These are phyloP conservation scores for Podila verticillata DNA, from an alignment of 192 early-diverging fungal genomes.

Conservation along the genomic window DNA sequence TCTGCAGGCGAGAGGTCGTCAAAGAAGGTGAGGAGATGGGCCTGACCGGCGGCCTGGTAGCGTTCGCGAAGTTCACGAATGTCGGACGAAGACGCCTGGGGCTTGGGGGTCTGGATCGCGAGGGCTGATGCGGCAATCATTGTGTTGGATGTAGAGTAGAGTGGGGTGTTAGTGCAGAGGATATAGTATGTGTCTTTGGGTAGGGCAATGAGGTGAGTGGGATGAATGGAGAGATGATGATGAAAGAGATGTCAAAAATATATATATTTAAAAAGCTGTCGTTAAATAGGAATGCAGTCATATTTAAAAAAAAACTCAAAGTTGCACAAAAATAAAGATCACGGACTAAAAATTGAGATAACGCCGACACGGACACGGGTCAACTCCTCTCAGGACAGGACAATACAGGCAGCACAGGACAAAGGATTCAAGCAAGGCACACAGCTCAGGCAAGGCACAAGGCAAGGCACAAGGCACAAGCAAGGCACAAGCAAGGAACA, in stretches of 20 bases:
- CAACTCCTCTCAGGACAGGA: too few species aligned
- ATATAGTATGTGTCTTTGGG: neutral
- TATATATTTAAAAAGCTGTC: neutral
- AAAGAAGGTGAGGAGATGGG: conserved; percentile 88
- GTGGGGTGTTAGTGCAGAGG: neutral
- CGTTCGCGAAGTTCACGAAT: conserved; percentile 62
- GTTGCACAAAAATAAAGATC: conserved; percentile 1
- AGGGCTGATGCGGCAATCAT: conserved; percentile 39
- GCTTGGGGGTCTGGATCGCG: conserved; percentile 49
- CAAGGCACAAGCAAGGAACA: too few species aligned
- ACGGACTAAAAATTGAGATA: neutral
- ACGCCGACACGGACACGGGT: too few species aligned
- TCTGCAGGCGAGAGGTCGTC: conserved; percentile 70
- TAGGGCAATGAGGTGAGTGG: neutral
- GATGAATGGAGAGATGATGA: neutral
- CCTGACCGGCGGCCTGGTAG: conserved; percentile 82
- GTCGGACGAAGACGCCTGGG: conserved; percentile 28
- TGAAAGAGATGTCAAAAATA: neutral
- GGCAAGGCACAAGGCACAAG: too few species aligned
- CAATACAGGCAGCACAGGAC: too few species aligned
- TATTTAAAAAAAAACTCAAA: neutral
- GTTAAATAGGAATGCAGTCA: neutral
- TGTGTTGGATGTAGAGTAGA: neutral
- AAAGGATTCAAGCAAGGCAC: too few species aligned
- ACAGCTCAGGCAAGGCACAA: too few species aligned